Percentiles rank a stretch among this genome's conserved stretches.
Conservation (phyloP, 2,329 filamentous ascomycete genomes). For the Verticillium nonalfalfae region DNA sequence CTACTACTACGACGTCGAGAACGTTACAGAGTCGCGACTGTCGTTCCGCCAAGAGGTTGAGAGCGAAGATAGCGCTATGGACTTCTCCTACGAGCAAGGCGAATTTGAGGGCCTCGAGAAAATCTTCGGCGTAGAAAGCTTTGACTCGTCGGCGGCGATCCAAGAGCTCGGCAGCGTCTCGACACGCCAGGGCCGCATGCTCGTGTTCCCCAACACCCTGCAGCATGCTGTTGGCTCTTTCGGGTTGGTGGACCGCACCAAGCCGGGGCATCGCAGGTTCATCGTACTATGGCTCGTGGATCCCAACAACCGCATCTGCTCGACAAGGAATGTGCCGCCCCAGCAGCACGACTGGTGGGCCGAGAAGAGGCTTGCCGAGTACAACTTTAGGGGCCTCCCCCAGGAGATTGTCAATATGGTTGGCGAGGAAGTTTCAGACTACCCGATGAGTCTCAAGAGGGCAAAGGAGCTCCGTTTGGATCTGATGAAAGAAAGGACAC, state of each 20-base stretch:
- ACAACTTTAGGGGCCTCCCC: neutral
- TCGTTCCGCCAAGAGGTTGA: slow-evolving; percentile 39
- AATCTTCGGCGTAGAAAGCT: slow-evolving; percentile 25
- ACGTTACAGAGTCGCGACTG: slow-evolving; percentile 47
- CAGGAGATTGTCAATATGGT: slow-evolving; percentile 10
- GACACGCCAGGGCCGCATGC: slow-evolving; percentile 38
- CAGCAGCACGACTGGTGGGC: slow-evolving; percentile 33
- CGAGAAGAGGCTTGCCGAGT: slow-evolving; percentile 6
- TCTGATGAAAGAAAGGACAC: slow-evolving; percentile 20
- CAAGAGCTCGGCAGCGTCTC: slow-evolving; percentile 41
- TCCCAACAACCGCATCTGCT: slow-evolving; percentile 37
- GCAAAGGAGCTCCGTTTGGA: slow-evolving; percentile 16
- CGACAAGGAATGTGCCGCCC: slow-evolving; percentile 36
- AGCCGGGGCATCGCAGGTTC: slow-evolving; percentile 52
- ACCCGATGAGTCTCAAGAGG: slow-evolving; percentile 14
- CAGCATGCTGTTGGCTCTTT: slow-evolving; percentile 50
- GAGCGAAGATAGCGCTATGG: slow-evolving; percentile 15
- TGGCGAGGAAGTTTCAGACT: slow-evolving; percentile 13
- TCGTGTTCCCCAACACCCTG: slow-evolving; percentile 49
- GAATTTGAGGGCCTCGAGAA: slow-evolving; percentile 25
- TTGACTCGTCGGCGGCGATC: slow-evolving; percentile 7
- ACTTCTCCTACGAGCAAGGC: slow-evolving; percentile 21
- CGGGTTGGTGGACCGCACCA: slow-evolving; percentile 39
- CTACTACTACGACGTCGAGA: slow-evolving; percentile 55
- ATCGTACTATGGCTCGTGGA: slow-evolving; percentile 57